phyloP scores from a whole-genome alignment of 345 rosid genomes.

The Pistacia vera region DNA sequence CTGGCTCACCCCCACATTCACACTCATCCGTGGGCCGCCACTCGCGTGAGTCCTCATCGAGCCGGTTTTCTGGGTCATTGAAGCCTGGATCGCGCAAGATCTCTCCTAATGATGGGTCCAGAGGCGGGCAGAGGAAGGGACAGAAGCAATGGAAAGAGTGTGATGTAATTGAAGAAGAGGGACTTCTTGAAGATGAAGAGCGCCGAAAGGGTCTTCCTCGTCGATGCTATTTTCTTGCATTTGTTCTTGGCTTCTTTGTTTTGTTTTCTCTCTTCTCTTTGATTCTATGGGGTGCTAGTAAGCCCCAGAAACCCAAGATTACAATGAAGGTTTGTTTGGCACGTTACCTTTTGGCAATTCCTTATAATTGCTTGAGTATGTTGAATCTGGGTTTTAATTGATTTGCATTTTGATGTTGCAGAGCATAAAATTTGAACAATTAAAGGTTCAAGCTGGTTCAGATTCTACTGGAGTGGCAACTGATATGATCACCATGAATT shows the following conservation, averaged over 20 bases:
- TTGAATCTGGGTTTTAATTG: constrained; percentile 4
- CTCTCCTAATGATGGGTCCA: constrained; percentile 65
- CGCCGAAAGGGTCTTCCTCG: constrained; percentile 68
- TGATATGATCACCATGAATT: constrained; percentile 82
- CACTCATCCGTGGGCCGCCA: constrained; percentile 90
- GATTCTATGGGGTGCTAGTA: constrained; percentile 89
- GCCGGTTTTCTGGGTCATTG: constrained; percentile 82
- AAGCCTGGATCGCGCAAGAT: constrained; percentile 93
- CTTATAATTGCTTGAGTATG: not conserved
- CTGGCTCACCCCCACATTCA: constrained; percentile 93
- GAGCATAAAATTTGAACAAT: constrained; percentile 78
- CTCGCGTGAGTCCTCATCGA: constrained; percentile 92
- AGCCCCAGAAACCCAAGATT: constrained; percentile 86
- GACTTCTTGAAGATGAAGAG: constrained; percentile 85
- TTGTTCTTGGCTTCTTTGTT: constrained; percentile 78
- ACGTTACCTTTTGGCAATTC: not conserved
- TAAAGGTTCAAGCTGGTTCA: constrained; percentile 90
- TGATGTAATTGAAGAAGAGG: constrained; percentile 90
- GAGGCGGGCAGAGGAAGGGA: constrained; percentile 54
- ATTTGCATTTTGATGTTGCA: constrained; percentile 25
- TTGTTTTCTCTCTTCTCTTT: constrained; percentile 82
- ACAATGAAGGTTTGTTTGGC: constrained; percentile 59
- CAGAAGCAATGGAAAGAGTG: constrained; percentile 78
- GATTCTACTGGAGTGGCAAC: constrained; percentile 88
- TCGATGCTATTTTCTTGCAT: constrained; percentile 77